Conservation (phyloP, 331 rosid genomes). For the Malus hybrid region DNA sequence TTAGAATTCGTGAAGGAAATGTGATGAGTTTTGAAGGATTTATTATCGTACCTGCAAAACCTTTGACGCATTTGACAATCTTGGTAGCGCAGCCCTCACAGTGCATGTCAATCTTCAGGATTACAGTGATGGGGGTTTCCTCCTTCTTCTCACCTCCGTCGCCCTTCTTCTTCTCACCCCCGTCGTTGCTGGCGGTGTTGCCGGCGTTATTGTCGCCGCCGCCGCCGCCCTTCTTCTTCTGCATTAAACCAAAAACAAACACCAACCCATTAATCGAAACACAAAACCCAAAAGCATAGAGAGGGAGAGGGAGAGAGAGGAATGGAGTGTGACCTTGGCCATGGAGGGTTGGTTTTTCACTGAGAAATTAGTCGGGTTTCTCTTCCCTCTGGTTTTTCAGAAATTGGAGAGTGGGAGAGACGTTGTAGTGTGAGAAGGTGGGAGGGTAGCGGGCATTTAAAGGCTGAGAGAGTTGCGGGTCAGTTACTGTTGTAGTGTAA, state of each 20-base stretch:
- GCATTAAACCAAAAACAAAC: constrained; percentile 3
- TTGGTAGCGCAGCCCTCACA: constrained; percentile 68
- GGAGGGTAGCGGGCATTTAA: background rate
- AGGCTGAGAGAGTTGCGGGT: background rate
- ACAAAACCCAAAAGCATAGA: background rate
- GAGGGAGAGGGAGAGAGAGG: background rate
- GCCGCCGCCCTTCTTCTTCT: constrained; percentile 16
- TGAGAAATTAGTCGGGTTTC: background rate
- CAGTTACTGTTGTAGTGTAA: background rate
- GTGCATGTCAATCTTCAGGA: constrained; percentile 59
- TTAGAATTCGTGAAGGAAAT: background rate
- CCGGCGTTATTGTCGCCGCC: constrained; percentile 12
- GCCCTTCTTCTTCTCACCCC: constrained; percentile 26
- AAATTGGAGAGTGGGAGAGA: background rate
- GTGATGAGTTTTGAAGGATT: background rate
- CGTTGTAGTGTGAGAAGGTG: background rate
- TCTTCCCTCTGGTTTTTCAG: background rate
- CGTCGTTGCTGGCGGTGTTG: constrained; percentile 20
- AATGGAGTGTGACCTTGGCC: constrained; percentile 11
- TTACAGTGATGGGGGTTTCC: constrained; percentile 18
- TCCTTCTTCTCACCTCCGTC: constrained; percentile 36
- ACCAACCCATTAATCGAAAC: background rate
- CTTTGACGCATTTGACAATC: constrained; percentile 19
- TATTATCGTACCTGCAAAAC: constrained; percentile 32
- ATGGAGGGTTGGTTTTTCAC: constrained; percentile 1